Percentiles rank a stretch among this genome's conserved stretches.
These are phyloP conservation scores for Pichia sp. DNA, from an alignment of 1,139 yeast genomes.

Conservation along the genomic window DNA sequence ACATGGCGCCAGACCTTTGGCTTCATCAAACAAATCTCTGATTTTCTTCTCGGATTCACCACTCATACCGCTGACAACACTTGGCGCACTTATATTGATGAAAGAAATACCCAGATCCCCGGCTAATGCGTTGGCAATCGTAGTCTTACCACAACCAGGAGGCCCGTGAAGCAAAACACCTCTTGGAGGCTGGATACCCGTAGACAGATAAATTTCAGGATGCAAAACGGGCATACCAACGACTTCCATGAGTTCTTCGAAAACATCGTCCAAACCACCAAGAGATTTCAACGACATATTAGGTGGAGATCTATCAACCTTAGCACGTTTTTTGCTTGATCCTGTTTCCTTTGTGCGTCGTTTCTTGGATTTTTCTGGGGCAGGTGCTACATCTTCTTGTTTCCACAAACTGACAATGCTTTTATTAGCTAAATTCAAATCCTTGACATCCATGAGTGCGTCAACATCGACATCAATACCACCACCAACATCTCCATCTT, in stretches of 20 bases:
- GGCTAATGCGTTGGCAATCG: conserved; percentile 92
- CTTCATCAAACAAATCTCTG: conserved; percentile 90
- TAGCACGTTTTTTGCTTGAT: conserved; percentile 30
- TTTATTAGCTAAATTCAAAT: conserved; percentile 63
- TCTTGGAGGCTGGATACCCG: conserved; percentile 96
- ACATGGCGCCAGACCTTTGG: conserved; percentile 85
- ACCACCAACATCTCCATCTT: conserved; percentile 25
- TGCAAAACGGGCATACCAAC: conserved; percentile 89
- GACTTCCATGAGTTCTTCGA: conserved; percentile 79
- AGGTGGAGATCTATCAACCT: conserved; percentile 65
- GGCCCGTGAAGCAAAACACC: conserved; percentile 96
- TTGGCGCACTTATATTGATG: conserved; percentile 86
- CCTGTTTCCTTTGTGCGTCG: conserved; percentile 28
- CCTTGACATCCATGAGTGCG: conserved; percentile 49
- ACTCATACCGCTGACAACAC: conserved; percentile 99
- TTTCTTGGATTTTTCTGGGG: conserved; percentile 16
- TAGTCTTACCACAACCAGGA: conserved; percentile 98
- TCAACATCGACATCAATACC: conserved; percentile 30
- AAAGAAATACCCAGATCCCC: conserved; percentile 94
- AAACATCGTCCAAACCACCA: conserved; percentile 84
- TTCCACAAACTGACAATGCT: conserved; percentile 71
- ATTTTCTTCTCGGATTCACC: conserved; percentile 95
- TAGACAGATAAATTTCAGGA: conserved; percentile 79
- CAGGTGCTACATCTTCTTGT: neutral
- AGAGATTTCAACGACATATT: conserved; percentile 54